Evolutionary conservation across 2,329 filamentous ascomycete species (phyloP).

Genomic region (Phyllosticta citriasiana): DNA sequence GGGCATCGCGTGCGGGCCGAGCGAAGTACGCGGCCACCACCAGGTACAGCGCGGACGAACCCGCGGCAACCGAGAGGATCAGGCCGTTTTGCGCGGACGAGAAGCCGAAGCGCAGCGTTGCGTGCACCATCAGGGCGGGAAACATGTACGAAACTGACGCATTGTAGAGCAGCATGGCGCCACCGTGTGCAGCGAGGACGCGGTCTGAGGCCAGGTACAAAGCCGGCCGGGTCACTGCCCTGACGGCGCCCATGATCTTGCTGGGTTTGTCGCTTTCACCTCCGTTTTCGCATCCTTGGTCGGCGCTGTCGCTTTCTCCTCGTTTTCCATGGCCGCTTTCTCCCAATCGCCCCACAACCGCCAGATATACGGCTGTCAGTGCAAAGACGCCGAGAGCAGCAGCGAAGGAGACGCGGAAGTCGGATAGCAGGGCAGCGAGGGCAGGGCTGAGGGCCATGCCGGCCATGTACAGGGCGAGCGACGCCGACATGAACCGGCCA

Average conservation of each 20-base stretch:
- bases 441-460: neutral
- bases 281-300: neutral
- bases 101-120: neutral
- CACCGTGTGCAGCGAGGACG: neutral
- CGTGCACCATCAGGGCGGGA: neutral
- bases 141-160: neutral
- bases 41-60: neutral
- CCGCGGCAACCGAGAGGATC: neutral
- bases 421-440: neutral
- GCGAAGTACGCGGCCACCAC: neutral
- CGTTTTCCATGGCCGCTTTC: neutral
- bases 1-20: neutral
- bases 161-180: neutral
- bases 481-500: neutral
- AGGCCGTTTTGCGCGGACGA: neutral
- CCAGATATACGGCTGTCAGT: neutral
- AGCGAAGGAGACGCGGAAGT: neutral
- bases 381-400: neutral
- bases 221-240: neutral
- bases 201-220: neutral
- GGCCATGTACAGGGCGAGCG: neutral
- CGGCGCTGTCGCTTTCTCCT: neutral
- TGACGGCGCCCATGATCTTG: neutral
- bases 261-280: too few relatives aligned
- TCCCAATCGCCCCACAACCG: neutral